A percentile compares a stretch with the other conserved stretches of the same genome.
These are phyloP conservation scores for Pichia kluyveri DNA, from an alignment of 805 yeast species.

Conservation along the genomic window DNA sequence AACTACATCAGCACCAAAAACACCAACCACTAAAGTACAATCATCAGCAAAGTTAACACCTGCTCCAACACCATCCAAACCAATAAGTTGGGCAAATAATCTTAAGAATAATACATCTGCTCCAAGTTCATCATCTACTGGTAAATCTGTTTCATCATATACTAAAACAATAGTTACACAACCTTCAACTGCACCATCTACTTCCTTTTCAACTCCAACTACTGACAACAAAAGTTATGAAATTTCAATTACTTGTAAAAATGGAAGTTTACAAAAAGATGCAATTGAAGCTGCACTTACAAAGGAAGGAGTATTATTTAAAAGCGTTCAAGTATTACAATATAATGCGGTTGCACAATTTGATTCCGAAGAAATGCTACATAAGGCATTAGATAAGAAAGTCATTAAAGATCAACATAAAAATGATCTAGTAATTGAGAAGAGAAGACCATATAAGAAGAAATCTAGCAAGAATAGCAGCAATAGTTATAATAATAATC, in stretches of 20 bases:
- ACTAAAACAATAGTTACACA: not conserved
- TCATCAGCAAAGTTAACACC: no score
- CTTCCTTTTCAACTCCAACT: not conserved
- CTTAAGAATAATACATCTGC: not conserved
- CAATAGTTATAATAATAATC: not conserved
- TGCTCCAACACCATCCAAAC: no score
- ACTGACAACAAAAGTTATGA: not conserved
- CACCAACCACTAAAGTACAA: no score
- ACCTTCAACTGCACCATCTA: not conserved
- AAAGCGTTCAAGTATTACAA: no score
- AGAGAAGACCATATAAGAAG: not conserved
- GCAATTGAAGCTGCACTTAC: not conserved
- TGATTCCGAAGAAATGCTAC: not conserved
- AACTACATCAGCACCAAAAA: no score
- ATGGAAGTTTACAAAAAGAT: not conserved
- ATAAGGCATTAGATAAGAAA: not conserved
- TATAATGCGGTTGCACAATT: conserved; percentile 4
- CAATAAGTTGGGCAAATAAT: no score
- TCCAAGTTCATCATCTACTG: not conserved
- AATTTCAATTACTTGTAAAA: conserved; percentile 1
- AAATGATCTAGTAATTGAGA: not conserved
- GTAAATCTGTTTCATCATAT: not conserved
- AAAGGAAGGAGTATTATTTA: no score
- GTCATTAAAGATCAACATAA: not conserved
- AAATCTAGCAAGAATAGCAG: not conserved